phyloP scores from a whole-genome alignment of 257 asterid genomes.

The Solanum bulbocastanum region DNA sequence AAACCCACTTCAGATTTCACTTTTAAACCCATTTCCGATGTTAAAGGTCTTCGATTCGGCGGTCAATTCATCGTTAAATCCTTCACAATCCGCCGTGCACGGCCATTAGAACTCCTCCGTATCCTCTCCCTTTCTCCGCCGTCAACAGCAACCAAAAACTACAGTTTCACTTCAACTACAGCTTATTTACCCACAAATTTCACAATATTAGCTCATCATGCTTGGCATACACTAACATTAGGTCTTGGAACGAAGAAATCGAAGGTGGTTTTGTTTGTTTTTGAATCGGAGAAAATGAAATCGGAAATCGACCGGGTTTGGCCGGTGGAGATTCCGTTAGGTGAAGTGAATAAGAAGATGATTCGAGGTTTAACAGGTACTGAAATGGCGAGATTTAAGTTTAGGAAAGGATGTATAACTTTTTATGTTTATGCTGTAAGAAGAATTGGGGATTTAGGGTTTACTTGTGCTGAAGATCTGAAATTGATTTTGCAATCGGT shows the following conservation, averaged over 20 bases:
- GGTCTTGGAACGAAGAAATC: constrained; percentile 93
- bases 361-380: constrained; percentile 53
- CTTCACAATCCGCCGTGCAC: constrained; percentile 81
- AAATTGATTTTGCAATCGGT: constrained; percentile 53
- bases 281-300: constrained; percentile 65
- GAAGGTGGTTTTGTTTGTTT: constrained; percentile 68
- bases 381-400: constrained; percentile 86
- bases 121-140: constrained; percentile 60
- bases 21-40: constrained; percentile 57
- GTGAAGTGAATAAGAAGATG: constrained; percentile 80
- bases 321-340: constrained; percentile 92
- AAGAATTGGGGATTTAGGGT: constrained; percentile 46
- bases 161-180: constrained; percentile 56
- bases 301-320: constrained; percentile 46
- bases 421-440: constrained; percentile 90
- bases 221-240: constrained; percentile 92
- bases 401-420: constrained; percentile 82
- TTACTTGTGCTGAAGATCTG: constrained; percentile 68
- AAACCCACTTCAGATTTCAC: constrained; percentile 50
- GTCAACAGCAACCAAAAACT: not conserved
- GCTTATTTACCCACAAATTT: constrained; percentile 82
- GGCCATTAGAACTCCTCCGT: constrained; percentile 57
- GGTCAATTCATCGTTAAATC: constrained; percentile 91
- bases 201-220: constrained; percentile 95
- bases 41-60: constrained; percentile 88